Conservation (phyloP, 2,329 filamentous ascomycete genomes). For the Rosellinia necatrix region DNA sequence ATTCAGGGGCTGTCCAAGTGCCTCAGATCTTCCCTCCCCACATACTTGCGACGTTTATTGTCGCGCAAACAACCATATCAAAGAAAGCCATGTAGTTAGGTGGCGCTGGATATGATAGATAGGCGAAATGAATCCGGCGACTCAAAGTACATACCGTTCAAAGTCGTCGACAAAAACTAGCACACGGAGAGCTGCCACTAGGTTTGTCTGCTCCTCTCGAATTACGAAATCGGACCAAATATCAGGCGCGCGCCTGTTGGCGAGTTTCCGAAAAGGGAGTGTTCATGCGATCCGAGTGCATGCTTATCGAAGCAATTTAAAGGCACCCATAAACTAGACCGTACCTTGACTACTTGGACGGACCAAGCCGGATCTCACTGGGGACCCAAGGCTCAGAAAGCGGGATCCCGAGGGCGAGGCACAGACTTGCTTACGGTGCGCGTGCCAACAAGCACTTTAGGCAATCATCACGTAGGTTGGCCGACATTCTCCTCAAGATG, state of each 20-base stretch:
- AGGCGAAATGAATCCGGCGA: not conserved
- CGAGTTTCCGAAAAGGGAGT: not conserved
- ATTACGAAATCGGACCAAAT: not conserved
- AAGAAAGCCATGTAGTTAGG: slow-evolving; percentile 23
- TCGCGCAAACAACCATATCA: not conserved
- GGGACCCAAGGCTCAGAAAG: too few species aligned
- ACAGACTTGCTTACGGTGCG: too few species aligned
- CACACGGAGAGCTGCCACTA: not conserved
- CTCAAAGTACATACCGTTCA: not conserved
- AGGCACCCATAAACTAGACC: not conserved
- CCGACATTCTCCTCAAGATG: too few species aligned
- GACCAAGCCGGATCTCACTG: not conserved
- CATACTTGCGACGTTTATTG: slow-evolving; percentile 20
- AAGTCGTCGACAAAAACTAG: not conserved
- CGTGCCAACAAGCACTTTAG: too few species aligned
- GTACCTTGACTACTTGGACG: not conserved
- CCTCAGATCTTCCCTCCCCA: slow-evolving; percentile 8
- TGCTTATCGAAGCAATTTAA: not conserved
- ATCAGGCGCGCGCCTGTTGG: too few species aligned
- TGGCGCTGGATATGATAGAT: too few species aligned
- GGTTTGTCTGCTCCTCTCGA: not conserved
- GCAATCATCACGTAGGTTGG: too few species aligned
- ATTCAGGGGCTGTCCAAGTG: slow-evolving; percentile 13
- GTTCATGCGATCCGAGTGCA: not conserved
- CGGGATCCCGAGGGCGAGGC: too few species aligned